These are phyloP conservation scores for Lycium barbarum DNA, from an alignment of 257 asterid species.

Conservation along the genomic window DNA sequence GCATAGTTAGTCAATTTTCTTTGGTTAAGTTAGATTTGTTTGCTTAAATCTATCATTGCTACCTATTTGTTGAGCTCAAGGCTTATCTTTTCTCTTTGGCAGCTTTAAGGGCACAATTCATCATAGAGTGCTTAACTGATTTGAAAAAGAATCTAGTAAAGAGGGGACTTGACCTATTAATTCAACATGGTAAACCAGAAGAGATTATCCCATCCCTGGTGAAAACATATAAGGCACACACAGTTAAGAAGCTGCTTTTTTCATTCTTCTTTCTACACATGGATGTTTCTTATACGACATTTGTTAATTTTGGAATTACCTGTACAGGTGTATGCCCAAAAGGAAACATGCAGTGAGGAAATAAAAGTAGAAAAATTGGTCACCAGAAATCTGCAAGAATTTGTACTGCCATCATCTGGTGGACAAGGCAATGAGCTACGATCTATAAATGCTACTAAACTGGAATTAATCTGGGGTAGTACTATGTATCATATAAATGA, in stretches of 20 bases:
- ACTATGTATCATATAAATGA: constrained; percentile 92
- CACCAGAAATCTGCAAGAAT: constrained; percentile 49
- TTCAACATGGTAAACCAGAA: constrained; percentile 90
- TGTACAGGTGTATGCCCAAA: constrained; percentile 87
- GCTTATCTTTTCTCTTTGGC: constrained; percentile 43
- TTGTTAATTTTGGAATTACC: too few relatives aligned
- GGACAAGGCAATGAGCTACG: constrained; percentile 38
- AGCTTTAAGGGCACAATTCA: constrained; percentile 86
- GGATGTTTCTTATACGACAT: neutral
- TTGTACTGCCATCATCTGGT: constrained; percentile 37
- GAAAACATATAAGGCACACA: constrained; percentile 72
- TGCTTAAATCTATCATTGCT: neutral
- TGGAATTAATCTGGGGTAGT: constrained; percentile 81
- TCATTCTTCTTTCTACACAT: constrained; percentile 23
- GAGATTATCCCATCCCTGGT: constrained; percentile 79
- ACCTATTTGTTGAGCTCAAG: neutral
- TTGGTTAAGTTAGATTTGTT: neutral
- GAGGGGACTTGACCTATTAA: constrained; percentile 78
- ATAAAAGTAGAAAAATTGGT: constrained; percentile 72
- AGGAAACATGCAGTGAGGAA: constrained; percentile 98
- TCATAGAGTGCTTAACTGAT: constrained; percentile 74
- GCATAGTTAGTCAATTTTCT: neutral
- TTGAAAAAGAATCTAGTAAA: constrained; percentile 66
- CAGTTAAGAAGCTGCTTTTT: constrained; percentile 57
- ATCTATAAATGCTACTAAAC: constrained; percentile 42